Base-by-base conservation (phyloP, 768 basidiomycete genomes). In the Boletus edulis region DNA sequence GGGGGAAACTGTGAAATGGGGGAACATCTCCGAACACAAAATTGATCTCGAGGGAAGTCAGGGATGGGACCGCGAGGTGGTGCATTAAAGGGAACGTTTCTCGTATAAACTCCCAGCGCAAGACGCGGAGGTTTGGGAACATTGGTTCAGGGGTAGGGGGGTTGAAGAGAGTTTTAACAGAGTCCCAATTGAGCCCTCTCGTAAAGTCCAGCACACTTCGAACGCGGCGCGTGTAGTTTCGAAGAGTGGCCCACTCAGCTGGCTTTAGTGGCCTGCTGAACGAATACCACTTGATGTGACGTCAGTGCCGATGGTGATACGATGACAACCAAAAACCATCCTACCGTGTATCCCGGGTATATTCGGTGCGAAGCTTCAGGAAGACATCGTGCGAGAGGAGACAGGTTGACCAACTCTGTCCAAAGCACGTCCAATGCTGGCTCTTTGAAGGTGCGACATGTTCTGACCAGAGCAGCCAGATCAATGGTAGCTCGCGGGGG, bases 21-120 rank as follows among this genome's bases (percentile, higher is more conserved):
- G 52, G 52, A 3, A 53, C 52, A 35, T 53, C 52, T 5, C 45
- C 52, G 8, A 46, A 41, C 17, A 46, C 38, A 11, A 53, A 53
- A 7, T 53, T 40, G 39, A 53, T 53, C 39, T 53, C 52, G 12
- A 53, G 29, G 7, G 39, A 47, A 34, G 52, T 46, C 20, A 53
- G 39, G 20, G 52, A 47, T 10, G 52, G 20, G 11, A 47, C 52
- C 22, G 52, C 46, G 9, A 53, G 46, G 39, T 53, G 52, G 29
- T 53, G 52, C 52, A 53, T 53, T 18, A 53, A 27, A 22, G 52
- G 45, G 22, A 53, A 53, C 3, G 52, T 53, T 27, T 53, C 52
- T 45, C 46, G 46, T 34, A 47, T 53, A 46, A 53, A 53, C n/a
- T 53, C 46, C 52, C 52, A 53, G 31, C 52, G 52, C 12, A 53